These are phyloP conservation scores for Penicillium sp. DNA, from an alignment of 2,329 filamentous ascomycete genomes.

Conservation along the genomic window DNA sequence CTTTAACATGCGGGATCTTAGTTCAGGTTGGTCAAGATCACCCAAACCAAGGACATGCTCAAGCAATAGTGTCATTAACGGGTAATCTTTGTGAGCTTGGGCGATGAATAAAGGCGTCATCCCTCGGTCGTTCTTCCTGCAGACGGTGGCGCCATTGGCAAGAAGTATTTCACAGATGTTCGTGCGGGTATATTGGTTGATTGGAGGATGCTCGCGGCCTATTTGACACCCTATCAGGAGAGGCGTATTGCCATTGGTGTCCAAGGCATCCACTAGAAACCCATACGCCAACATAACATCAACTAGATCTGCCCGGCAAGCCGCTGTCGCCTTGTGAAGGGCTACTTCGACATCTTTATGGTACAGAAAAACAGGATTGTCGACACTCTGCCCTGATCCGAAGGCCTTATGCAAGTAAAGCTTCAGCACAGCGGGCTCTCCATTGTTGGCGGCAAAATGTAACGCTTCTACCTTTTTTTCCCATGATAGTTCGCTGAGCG, in stretches of 20 bases:
- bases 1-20: not conserved
- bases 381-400: not conserved
- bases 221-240: slow-evolving; percentile 4
- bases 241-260: slow-evolving; percentile 3
- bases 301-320: slow-evolving; percentile 2
- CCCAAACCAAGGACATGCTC: not conserved
- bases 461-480: not conserved
- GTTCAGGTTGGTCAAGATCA: not conserved
- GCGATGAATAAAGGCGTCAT: slow-evolving; percentile 1
- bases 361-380: not conserved
- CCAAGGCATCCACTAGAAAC: not conserved
- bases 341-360: not conserved
- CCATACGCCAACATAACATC: slow-evolving; percentile 2
- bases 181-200: not conserved
- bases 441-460: slow-evolving; percentile 3
- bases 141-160: slow-evolving; percentile 2
- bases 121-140: not conserved
- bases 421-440: not conserved
- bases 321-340: slow-evolving; percentile 1
- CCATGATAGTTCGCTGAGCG: not conserved
- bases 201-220: not conserved
- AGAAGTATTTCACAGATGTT: slow-evolving; percentile 7
- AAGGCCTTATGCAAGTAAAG: slow-evolving; percentile 1
- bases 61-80: slow-evolving; percentile 10
- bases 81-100: slow-evolving; percentile 3